phyloP scores from a whole-genome alignment of 2,329 filamentous ascomycete species.

The Colletotrichum limetticola region DNA sequence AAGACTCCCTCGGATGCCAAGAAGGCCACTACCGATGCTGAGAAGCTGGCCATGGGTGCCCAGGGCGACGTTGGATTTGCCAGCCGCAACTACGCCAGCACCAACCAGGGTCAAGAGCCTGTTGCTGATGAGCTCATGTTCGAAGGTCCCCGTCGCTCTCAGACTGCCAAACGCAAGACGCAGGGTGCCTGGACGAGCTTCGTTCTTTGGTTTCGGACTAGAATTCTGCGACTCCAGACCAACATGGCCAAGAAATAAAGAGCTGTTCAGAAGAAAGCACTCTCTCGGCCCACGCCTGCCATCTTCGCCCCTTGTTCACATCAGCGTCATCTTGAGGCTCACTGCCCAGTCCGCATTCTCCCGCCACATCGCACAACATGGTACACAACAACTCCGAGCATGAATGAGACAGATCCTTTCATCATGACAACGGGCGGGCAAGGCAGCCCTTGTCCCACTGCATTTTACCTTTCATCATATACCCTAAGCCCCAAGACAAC shows the following conservation, averaged over 20 bases:
- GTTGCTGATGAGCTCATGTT: constrained; percentile 57
- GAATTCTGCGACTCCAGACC: constrained; percentile 54
- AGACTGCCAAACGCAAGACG: constrained; percentile 68
- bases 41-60: constrained; percentile 49
- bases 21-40: constrained; percentile 42
- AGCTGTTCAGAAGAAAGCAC: not conserved
- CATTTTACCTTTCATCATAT: constrained; percentile 19
- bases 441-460: constrained; percentile 8
- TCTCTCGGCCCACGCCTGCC: not conserved
- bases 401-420: constrained; percentile 4
- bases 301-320: not conserved
- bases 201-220: constrained; percentile 72
- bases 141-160: constrained; percentile 53
- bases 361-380: not conserved
- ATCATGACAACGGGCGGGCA: not conserved
- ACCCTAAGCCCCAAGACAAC: not conserved
- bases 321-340: not conserved
- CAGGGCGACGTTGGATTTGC: constrained; percentile 47
- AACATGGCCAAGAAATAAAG: constrained; percentile 39
- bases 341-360: not conserved
- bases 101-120: constrained; percentile 46
- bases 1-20: constrained; percentile 40
- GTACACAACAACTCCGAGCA: not conserved
- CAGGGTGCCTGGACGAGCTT: constrained; percentile 72
- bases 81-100: constrained; percentile 58